phyloP scores from a whole-genome alignment of 2,329 filamentous ascomycete species.

The Xylariaceae sp. region DNA sequence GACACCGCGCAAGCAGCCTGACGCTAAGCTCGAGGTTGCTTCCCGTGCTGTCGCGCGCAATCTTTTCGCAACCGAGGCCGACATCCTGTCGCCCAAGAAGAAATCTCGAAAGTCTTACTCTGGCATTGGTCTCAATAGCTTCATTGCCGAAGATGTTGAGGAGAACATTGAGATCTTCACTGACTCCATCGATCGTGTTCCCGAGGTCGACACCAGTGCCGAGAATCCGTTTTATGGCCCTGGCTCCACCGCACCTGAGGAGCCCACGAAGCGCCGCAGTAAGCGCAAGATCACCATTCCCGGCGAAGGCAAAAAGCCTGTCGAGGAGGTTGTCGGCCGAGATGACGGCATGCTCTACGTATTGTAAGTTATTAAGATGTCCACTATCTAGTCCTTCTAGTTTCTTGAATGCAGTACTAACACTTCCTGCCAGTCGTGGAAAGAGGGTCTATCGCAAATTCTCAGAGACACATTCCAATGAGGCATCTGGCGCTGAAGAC shows the following conservation, averaged over 20 bases:
- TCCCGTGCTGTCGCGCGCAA: constrained; percentile 56
- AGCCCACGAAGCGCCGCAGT: constrained; percentile 46
- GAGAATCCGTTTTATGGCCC: constrained; percentile 70
- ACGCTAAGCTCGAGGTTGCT: constrained; percentile 46
- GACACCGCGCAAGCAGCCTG: constrained; percentile 64
- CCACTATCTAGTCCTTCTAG: no score
- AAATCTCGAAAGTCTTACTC: constrained; percentile 57
- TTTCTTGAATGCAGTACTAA: constrained; percentile 8
- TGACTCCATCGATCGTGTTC: constrained; percentile 74
- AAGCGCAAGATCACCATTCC: constrained; percentile 54
- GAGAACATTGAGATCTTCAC: constrained; percentile 69
- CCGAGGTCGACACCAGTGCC: constrained; percentile 59
- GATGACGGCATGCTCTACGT: constrained; percentile 71
- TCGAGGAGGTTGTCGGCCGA: constrained; percentile 61
- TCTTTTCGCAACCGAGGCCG: constrained; percentile 57
- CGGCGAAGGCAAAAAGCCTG: constrained; percentile 53
- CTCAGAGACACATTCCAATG: constrained; percentile 36
- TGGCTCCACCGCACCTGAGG: constrained; percentile 33
- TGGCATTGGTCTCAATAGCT: constrained; percentile 54
- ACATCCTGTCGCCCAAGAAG: constrained; percentile 56
- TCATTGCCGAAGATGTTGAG: constrained; percentile 52
- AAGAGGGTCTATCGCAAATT: constrained; percentile 75
- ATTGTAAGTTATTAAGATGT: constrained; percentile 58
- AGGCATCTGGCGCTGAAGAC: constrained; percentile 31
- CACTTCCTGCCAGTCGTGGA: constrained; percentile 57